Percentiles rank a stretch among this genome's conserved stretches.
These are phyloP conservation scores for Auriscalpium orientale DNA, from an alignment of 768 basidiomycete genomes.

Conservation along the genomic window DNA sequence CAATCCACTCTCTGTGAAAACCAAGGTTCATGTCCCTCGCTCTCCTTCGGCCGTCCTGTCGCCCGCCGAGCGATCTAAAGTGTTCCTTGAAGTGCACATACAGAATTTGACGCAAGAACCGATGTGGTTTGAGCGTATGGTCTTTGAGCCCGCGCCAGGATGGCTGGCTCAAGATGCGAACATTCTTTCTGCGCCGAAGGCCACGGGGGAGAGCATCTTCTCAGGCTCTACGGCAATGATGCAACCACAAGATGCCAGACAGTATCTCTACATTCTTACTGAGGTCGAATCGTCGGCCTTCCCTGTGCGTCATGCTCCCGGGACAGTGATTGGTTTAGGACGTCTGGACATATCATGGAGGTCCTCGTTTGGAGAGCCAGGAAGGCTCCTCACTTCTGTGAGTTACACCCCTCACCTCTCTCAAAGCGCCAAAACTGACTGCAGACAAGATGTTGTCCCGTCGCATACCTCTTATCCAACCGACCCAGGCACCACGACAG, in stretches of 20 bases:
- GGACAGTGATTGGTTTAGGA: constrained; percentile 73
- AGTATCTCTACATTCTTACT: constrained; percentile 79
- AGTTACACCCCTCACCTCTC: constrained; percentile 11
- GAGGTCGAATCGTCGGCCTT: constrained; percentile 38
- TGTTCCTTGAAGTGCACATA: constrained; percentile 89
- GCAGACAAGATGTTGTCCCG: constrained; percentile 63
- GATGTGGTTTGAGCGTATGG: constrained; percentile 76
- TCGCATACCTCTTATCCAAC: constrained; percentile 50
- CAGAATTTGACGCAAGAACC: constrained; percentile 78
- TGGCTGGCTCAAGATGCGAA: constrained; percentile 59
- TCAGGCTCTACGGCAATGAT: constrained; percentile 61
- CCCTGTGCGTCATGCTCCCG: constrained; percentile 50
- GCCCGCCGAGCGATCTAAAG: constrained; percentile 60
- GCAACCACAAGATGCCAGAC: constrained; percentile 78
- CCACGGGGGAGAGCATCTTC: constrained; percentile 34
- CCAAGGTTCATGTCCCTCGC: constrained; percentile 76
- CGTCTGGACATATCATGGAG: constrained; percentile 85
- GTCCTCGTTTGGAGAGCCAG: constrained; percentile 79
- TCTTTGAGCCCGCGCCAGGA: constrained; percentile 63
- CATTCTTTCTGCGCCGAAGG: constrained; percentile 18
- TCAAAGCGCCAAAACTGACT: not conserved
- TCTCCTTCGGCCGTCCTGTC: constrained; percentile 68
- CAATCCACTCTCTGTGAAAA: constrained; percentile 94
- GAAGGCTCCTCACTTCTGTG: constrained; percentile 77
- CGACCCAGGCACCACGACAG: constrained; percentile 22